Evolutionary conservation across 2,329 filamentous ascomycete species (phyloP).

Genomic region (Cercospora nicotianae): DNA sequence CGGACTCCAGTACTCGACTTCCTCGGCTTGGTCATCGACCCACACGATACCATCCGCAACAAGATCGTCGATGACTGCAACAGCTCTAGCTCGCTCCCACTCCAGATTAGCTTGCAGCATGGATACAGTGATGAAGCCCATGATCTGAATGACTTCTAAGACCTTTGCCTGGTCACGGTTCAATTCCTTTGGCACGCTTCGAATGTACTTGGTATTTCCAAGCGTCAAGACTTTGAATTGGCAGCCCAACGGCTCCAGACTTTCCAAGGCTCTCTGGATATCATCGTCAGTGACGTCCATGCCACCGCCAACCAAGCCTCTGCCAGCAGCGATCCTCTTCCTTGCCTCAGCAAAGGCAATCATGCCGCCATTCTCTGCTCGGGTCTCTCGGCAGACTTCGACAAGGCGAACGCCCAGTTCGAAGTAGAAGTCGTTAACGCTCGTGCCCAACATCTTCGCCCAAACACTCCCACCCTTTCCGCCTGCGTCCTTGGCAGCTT

Average conservation of each 20-base stretch:
- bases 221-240: conserved; percentile 84
- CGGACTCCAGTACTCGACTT: conserved; percentile 93
- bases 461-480: conserved; percentile 70
- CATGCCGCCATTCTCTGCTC: conserved; percentile 88
- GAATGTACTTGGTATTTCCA: conserved; percentile 81
- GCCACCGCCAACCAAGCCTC: conserved; percentile 73
- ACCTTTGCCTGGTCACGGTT: conserved; percentile 92
- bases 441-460: conserved; percentile 87
- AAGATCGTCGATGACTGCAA: conserved; percentile 87
- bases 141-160: conserved; percentile 83
- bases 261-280: conserved; percentile 82
- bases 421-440: conserved; percentile 98
- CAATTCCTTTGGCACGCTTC: conserved; percentile 90
- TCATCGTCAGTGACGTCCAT: conserved; percentile 87
- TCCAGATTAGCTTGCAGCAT: conserved; percentile 84
- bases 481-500: conserved; percentile 40
- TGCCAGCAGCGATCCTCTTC: conserved; percentile 69
- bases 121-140: conserved; percentile 85
- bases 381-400: conserved; percentile 82
- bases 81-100: conserved; percentile 82
- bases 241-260: conserved; percentile 80
- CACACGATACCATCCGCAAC: conserved; percentile 87
- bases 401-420: conserved; percentile 94
- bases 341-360: conserved; percentile 80
- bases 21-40: conserved; percentile 81